Conservation (phyloP, 306 rosid species). For the Prunus campanulata region DNA sequence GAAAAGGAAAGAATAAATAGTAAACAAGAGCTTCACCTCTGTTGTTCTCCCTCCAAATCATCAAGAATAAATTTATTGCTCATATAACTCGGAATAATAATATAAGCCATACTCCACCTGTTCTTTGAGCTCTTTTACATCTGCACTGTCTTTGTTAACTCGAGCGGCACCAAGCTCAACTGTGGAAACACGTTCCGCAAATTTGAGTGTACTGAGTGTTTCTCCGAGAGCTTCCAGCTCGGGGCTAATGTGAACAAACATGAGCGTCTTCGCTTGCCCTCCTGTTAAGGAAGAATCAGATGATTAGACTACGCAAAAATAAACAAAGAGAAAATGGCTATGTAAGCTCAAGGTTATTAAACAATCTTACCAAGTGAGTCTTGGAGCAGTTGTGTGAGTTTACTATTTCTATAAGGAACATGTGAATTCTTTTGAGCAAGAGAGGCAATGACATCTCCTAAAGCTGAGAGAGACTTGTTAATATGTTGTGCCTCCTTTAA, state of each 20-base stretch:
- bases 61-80: not conserved
- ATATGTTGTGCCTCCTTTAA: constrained; percentile 96
- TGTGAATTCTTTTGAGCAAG: constrained; percentile 83
- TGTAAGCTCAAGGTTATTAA: not conserved
- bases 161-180: constrained; percentile 87
- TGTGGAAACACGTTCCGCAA: constrained; percentile 87
- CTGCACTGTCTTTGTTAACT: constrained; percentile 61
- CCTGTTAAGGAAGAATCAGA: constrained; percentile 41
- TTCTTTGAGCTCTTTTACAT: constrained; percentile 84
- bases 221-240: constrained; percentile 83
- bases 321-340: not conserved
- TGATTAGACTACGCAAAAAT: not conserved
- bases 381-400: constrained; percentile 95
- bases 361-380: constrained; percentile 78
- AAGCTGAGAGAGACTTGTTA: constrained; percentile 93
- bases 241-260: constrained; percentile 95
- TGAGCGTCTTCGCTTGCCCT: constrained; percentile 91
- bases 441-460: constrained; percentile 94
- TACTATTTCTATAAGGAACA: constrained; percentile 94
- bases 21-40: not conserved
- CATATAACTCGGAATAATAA: not conserved
- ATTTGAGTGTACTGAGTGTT: constrained; percentile 88
- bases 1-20: not conserved
- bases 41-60: not conserved
- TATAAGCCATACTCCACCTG: constrained; percentile 47